Evolutionary conservation across 2,329 filamentous ascomycete species (phyloP).

Genomic region (Trichoderma brevicompactum): DNA sequence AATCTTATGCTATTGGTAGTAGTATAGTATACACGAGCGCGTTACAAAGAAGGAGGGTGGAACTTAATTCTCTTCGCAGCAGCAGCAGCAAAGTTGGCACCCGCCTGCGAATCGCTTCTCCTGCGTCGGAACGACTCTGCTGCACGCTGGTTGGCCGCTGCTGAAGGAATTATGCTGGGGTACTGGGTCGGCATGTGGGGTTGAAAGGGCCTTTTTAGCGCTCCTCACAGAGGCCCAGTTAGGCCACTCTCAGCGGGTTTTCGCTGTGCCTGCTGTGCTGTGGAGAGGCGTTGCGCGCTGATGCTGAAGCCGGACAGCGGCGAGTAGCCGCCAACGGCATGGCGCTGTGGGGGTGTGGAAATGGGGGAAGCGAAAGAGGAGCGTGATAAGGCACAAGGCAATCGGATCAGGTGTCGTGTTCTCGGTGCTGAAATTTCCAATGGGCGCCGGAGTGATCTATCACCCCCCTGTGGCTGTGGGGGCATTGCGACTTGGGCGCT

Average conservation of each 20-base stretch:
- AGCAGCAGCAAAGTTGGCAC: not conserved
- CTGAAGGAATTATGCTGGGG: constrained; percentile 20
- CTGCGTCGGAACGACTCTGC: constrained; percentile 8
- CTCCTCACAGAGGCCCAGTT: not conserved
- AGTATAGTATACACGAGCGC: no score
- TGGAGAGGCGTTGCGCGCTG: constrained; percentile 22
- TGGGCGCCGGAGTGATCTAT: not conserved
- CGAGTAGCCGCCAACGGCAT: constrained; percentile 22
- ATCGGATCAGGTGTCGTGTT: constrained; percentile 19
- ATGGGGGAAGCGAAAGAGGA: constrained; percentile 9
- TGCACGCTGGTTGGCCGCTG: constrained; percentile 11
- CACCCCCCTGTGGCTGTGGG: not conserved
- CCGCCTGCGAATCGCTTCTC: constrained; percentile 3
- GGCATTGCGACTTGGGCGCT: constrained; percentile 15
- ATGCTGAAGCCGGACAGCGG: constrained; percentile 24
- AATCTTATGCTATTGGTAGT: no score
- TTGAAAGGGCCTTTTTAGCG: constrained; percentile 1
- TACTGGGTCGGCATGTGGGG: constrained; percentile 18
- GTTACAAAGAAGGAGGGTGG: no score
- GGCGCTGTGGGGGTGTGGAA: constrained; percentile 21
- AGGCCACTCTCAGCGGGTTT: not conserved
- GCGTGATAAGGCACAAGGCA: constrained; percentile 23
- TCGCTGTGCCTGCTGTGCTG: not conserved
- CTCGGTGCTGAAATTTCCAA: constrained; percentile 1
- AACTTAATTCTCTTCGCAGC: no score